Evolutionary conservation across 106 monocot species (phyloP), one percentile per base, ranked within the genome.

Genomic region (Platanthera guangdongensis): DNA sequence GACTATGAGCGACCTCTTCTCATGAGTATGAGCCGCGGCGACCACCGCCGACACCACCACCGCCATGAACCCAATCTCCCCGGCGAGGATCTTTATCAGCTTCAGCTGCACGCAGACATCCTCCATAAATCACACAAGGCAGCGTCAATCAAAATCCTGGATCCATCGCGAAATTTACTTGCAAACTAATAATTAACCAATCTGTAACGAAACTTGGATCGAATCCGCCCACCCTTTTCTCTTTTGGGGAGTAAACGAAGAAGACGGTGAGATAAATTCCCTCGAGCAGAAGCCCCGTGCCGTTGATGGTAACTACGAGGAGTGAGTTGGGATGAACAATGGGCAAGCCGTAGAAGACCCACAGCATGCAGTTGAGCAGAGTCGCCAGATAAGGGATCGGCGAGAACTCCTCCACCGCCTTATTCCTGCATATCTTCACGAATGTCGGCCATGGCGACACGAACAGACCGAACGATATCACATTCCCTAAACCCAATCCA

Each of bases 311-410:
- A 82, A 84, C 73, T 75, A 90, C 78, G 64, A 90, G 86, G 8
- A 84, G 52, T 65, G 79, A 82, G 82, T 81, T 46, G 22, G 84
- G 82, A 62, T 81, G 81, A 11, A 90, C 84, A 28, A 80, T 4
- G 46, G 89, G 89, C 16, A 86, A 50, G 30, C 89, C 89, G 76
- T 90, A 90, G 86, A 86, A 78, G 64, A 86, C 82, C 89, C 89
- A 90, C 16, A 90, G 52, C 60, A 82, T 72, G 63, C 89, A 90
- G 72, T 90, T 90, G 74, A 90, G 73, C 21, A 90, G 51, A 1
- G 86, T 86, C 19, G 89, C 89, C 9, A 90, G 51, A 82, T 90
- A 90, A 1, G 89, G 89, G 14, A 80, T 64, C 19, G 89, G 84
- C 1, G 89, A 90, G 89, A 74, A 90, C 22, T 82, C 50, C 71